A percentile compares a stretch with the other conserved stretches of the same genome.
These are phyloP conservation scores for Osmozyma mogii DNA, from an alignment of 805 yeast genomes.

Conservation along the genomic window DNA sequence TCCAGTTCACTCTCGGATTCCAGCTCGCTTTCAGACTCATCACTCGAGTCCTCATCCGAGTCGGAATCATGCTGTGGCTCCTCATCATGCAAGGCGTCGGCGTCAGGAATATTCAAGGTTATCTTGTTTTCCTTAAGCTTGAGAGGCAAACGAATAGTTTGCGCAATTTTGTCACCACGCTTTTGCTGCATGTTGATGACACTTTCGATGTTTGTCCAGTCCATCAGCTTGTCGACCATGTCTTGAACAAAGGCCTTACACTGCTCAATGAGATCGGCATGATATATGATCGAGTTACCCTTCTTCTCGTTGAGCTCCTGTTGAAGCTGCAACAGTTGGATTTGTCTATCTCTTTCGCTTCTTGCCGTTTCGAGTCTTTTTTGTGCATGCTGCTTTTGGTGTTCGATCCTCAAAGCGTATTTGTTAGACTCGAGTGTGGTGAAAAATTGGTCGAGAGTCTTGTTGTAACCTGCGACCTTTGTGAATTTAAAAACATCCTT, in stretches of 20 bases:
- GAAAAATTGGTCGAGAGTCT: conserved; percentile 75
- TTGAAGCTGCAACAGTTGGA: conserved; percentile 54
- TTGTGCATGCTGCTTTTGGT: conserved; percentile 67
- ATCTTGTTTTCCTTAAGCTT: conserved; percentile 64
- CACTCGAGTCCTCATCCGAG: conserved; percentile 19
- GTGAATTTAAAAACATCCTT: conserved; percentile 27
- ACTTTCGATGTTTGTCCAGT: conserved; percentile 85
- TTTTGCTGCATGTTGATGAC: conserved; percentile 61
- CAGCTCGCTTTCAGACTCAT: conserved; percentile 12
- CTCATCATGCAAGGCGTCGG: conserved; percentile 27
- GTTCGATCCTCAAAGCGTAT: conserved; percentile 64
- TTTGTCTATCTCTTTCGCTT: conserved; percentile 61
- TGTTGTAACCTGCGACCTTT: conserved; percentile 59
- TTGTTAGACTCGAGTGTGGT: conserved; percentile 81
- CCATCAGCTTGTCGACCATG: conserved; percentile 77
- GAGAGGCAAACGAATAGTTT: conserved; percentile 55
- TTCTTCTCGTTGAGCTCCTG: conserved; percentile 57
- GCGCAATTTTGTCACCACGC: conserved; percentile 59
- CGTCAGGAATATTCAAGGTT: conserved; percentile 45
- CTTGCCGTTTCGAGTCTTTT: conserved; percentile 70
- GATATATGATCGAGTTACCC: conserved; percentile 64
- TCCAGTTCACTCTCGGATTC: conserved; percentile 19
- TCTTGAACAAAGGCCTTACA: conserved; percentile 62
- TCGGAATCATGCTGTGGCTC: conserved; percentile 2
- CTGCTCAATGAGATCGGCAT: conserved; percentile 64